These are phyloP conservation scores for Bruguiera parviflora DNA, from an alignment of 345 rosid species.

Conservation along the genomic window DNA sequence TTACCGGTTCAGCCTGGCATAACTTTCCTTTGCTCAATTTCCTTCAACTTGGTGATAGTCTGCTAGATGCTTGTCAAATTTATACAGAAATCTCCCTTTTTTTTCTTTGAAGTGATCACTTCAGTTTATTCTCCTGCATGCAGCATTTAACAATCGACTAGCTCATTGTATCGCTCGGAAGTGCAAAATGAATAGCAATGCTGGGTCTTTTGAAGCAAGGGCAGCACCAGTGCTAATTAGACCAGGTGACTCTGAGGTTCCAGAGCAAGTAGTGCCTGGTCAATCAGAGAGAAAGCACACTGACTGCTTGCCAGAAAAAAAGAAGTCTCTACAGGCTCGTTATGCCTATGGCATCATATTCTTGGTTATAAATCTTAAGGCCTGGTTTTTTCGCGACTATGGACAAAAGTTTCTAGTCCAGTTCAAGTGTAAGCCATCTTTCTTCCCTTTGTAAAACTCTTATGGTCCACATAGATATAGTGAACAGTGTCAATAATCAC, in stretches of 20 bases:
- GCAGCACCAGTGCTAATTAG: slow-evolving; percentile 16
- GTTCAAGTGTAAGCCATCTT: slow-evolving; percentile 46
- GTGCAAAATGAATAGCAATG: slow-evolving; percentile 30
- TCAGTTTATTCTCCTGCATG: neutral
- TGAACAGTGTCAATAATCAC: too few species aligned
- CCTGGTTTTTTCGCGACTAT: slow-evolving; percentile 89
- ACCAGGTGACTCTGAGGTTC: slow-evolving; percentile 36
- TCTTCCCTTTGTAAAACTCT: slow-evolving; percentile 4
- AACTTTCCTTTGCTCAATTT: too few species aligned
- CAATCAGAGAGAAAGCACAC: slow-evolving; percentile 24
- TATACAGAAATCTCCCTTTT: neutral
- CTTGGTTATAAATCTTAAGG: slow-evolving; percentile 56
- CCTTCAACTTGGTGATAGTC: too few species aligned
- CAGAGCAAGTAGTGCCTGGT: slow-evolving; percentile 17
- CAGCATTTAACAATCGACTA: neutral
- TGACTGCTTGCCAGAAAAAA: slow-evolving; percentile 40
- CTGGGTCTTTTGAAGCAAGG: slow-evolving; percentile 14
- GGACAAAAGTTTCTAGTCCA: slow-evolving; percentile 51
- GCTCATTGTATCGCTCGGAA: slow-evolving; percentile 3
- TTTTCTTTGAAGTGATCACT: neutral
- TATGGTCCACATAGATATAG: neutral
- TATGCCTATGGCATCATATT: slow-evolving; percentile 68
- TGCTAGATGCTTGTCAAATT: too few species aligned
- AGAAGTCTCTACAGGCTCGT: slow-evolving; percentile 54
- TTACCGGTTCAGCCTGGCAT: too few species aligned